phyloP scores from a whole-genome alignment of 805 yeast genomes.

The Torulaspora delbrueckii region DNA sequence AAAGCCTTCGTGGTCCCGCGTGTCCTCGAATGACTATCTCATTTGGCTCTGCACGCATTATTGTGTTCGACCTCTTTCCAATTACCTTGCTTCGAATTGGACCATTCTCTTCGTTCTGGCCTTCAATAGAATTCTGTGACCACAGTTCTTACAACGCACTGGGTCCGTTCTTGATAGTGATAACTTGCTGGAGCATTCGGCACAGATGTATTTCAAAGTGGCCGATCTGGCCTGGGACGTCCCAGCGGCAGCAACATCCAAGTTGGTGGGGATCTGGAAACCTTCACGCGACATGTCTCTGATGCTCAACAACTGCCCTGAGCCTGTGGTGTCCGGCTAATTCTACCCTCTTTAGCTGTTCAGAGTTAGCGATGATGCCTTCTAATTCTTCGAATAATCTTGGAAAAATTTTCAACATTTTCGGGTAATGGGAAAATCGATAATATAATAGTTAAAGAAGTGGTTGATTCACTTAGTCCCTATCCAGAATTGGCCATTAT shows the following conservation, averaged over 20 bases:
- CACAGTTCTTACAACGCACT: conserved; percentile 97
- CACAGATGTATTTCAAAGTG: conserved; percentile 91
- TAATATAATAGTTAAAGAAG: background rate
- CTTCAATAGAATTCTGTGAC: conserved; percentile 94
- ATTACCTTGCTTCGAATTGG: conserved; percentile 72
- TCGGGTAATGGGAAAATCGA: background rate
- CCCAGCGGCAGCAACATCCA: conserved; percentile 84
- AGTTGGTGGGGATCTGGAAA: conserved; percentile 73
- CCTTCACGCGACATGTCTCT: conserved; percentile 66
- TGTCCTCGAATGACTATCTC: background rate
- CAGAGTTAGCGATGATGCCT: background rate
- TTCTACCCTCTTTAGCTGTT: background rate
- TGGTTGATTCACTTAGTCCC: conserved; percentile 20
- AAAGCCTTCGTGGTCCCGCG: background rate
- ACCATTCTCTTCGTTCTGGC: conserved; percentile 98
- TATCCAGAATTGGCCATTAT: conserved; percentile 37
- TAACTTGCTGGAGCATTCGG: conserved; percentile 89
- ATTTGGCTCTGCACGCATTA: background rate
- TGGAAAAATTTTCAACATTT: conserved; percentile 1
- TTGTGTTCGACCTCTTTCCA: background rate
- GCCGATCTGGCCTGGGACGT: conserved; percentile 61
- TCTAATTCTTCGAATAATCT: background rate
- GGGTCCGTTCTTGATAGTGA: conserved; percentile 90
- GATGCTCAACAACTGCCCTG: background rate
- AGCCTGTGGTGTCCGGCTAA: background rate